A percentile compares a stretch with the other conserved stretches of the same genome.
Conservation (phyloP, 2,329 filamentous ascomycete genomes). For the Beauveria bassiana region DNA sequence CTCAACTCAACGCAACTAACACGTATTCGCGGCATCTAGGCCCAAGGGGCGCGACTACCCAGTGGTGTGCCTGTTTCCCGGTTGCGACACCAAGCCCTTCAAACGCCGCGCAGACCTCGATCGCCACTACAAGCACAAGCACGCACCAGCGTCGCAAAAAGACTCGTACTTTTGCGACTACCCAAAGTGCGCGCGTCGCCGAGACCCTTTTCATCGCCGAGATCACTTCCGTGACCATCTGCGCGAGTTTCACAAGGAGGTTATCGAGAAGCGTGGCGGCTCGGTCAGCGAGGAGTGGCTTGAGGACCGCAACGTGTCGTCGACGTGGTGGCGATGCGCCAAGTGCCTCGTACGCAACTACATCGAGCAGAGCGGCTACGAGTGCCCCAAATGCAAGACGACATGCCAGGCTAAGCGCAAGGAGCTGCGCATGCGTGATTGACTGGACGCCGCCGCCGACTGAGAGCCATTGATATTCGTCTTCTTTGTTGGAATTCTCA, state of each 20-base stretch:
- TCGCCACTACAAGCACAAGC: slow-evolving; percentile 43
- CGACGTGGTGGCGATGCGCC: slow-evolving; percentile 46
- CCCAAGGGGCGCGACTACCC: slow-evolving; percentile 23
- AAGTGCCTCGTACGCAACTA: slow-evolving; percentile 41
- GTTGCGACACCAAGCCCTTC: slow-evolving; percentile 39
- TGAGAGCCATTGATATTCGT: neutral
- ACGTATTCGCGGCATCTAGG: slow-evolving; percentile 5
- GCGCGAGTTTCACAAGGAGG: slow-evolving; percentile 47
- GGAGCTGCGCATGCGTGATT: slow-evolving; percentile 23
- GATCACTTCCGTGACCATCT: slow-evolving; percentile 53
- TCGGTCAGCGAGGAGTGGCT: slow-evolving; percentile 30
- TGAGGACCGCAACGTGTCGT: slow-evolving; percentile 29
- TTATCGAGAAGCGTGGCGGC: slow-evolving; percentile 40
- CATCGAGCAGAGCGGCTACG: slow-evolving; percentile 32
- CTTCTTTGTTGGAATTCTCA: neutral
- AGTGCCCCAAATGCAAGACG: slow-evolving; percentile 40
- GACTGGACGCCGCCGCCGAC: neutral
- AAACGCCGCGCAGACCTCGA: slow-evolving; percentile 46
- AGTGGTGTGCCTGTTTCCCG: slow-evolving; percentile 30
- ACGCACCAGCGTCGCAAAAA: slow-evolving; percentile 34
- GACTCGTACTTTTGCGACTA: slow-evolving; percentile 45
- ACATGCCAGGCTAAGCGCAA: slow-evolving; percentile 37
- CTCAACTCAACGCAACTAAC: slow-evolving; percentile 10
- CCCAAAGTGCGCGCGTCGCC: slow-evolving; percentile 35
- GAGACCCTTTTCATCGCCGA: slow-evolving; percentile 41